These are phyloP conservation scores for Podospora appendiculata DNA, from an alignment of 495 filamentous ascomycete species.

Conservation along the genomic window DNA sequence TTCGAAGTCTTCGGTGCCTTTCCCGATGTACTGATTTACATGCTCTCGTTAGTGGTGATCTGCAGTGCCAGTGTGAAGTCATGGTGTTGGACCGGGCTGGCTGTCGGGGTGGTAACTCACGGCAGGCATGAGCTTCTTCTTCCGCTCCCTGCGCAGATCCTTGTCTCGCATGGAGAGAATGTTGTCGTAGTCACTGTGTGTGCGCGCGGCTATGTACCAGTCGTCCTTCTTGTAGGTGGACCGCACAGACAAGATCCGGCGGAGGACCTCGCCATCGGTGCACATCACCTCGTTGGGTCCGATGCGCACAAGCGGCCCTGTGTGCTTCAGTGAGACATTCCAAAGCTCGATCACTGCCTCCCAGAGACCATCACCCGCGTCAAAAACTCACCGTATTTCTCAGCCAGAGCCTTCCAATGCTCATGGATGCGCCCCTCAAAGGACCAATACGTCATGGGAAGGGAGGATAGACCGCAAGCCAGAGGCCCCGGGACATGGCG, in stretches of 20 bases:
- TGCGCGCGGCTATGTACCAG: constrained; percentile 35
- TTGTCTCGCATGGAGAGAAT: constrained; percentile 24
- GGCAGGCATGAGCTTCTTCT: constrained; percentile 22
- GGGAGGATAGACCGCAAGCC: constrained; percentile 9
- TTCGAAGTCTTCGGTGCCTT: constrained; percentile 40
- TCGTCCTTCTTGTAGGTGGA: constrained; percentile 29
- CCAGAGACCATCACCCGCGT: neutral
- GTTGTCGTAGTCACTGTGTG: constrained; percentile 32
- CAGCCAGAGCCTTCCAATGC: constrained; percentile 2
- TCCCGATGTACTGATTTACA: constrained; percentile 17
- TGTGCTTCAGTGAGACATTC: neutral
- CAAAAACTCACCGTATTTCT: constrained; percentile 9
- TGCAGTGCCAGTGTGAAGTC: no score
- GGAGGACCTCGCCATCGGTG: constrained; percentile 33
- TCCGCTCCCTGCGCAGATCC: constrained; percentile 17
- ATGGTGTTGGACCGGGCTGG: no score
- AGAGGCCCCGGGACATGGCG: constrained; percentile 16
- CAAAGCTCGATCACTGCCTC: neutral
- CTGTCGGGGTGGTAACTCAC: constrained; percentile 1
- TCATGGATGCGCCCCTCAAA: constrained; percentile 1
- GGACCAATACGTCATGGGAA: constrained; percentile 11
- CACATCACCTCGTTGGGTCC: constrained; percentile 22
- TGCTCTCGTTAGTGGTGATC: neutral
- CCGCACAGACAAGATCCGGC: constrained; percentile 27
- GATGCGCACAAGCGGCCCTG: constrained; percentile 18